Evolutionary conservation across 805 yeast genomes (phyloP), one percentile per base, ranked within the genome.

Genomic region (Wickerhamiella parazyma): DNA sequence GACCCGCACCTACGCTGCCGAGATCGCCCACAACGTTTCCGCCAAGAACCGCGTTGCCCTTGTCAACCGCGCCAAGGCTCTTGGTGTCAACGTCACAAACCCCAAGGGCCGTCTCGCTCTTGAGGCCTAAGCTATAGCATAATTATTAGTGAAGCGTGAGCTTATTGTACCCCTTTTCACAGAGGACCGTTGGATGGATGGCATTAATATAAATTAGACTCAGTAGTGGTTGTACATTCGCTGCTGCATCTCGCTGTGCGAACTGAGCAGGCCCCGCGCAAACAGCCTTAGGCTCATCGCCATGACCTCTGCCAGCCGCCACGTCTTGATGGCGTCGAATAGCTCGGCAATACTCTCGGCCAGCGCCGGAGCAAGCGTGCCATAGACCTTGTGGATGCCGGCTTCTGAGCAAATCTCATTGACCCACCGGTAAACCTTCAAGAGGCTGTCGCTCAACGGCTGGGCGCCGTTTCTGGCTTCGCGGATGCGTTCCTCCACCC

Each of bases 1-100:
- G 86, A 80, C 95, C 74, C 85, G 82, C 78, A 75, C 95, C 62
- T 91, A 84, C 73, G 98, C 99, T 70, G 99, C 98, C 69, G 99
- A 91, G 78, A 91, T 91, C 64, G 95, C 97, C 62, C 95, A 85
- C 87, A 84, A 81, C 71, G 91, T 91, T 61, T 87, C 97, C 61
- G 84, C 97, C 61, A 87, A 78, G 76, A 87, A 91, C 91, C 86
- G 99, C 79, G 87, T 87, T 66, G 87, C 74, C 65, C 84, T 91
- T 62, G 76, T 91, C 63, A 80, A 93, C 62, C 86, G 84, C 75
- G 99, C 99, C 65, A 89, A 86, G 80, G 84, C 94, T 70, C 76
- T 86, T 64, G 97, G 97, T 74, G 76, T 91, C 67, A 87, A 86
- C 80, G 95, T 91, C 65, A 91, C 98, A 79, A 91, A 91, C 76